These are phyloP conservation scores for Thuidium tamariscinum DNA, from an alignment of 225 moss, liverwort and hornwort species.

Conservation along the genomic window DNA sequence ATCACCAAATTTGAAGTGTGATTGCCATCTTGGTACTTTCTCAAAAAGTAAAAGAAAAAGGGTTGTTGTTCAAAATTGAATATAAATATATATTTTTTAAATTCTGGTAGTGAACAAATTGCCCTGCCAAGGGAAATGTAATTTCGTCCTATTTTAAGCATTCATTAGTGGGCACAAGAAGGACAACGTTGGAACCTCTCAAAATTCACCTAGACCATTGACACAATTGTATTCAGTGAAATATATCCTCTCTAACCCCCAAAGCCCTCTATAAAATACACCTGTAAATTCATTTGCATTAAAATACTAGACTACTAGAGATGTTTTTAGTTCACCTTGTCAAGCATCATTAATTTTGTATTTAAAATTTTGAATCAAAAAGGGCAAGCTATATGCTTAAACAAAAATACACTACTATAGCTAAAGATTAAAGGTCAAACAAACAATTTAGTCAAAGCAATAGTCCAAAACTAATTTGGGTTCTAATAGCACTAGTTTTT, in stretches of 20 bases:
- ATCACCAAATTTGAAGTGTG: too few species aligned
- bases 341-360: accelerated
- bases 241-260: accelerated
- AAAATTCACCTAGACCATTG: not conserved
- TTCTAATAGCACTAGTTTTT: not conserved
- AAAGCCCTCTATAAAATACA: accelerated
- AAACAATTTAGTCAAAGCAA: not conserved
- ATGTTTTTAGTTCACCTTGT: not conserved
- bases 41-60: too few species aligned
- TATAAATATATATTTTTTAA: too few species aligned
- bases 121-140: too few species aligned
- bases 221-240: not conserved
- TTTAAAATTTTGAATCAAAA: not conserved
- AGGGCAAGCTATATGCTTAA: not conserved
- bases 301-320: accelerated
- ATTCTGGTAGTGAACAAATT: too few species aligned
- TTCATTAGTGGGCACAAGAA: accelerated
- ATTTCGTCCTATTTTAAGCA: not conserved
- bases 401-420: not conserved
- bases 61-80: too few species aligned
- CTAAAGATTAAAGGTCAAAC: not conserved
- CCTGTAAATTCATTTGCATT: too few species aligned
- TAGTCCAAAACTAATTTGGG: accelerated
- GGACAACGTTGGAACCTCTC: not conserved
- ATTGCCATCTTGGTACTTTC: too few species aligned